Evolutionary conservation across 129 eudicot species (phyloP).

Genomic region (Solidago caesia): DNA sequence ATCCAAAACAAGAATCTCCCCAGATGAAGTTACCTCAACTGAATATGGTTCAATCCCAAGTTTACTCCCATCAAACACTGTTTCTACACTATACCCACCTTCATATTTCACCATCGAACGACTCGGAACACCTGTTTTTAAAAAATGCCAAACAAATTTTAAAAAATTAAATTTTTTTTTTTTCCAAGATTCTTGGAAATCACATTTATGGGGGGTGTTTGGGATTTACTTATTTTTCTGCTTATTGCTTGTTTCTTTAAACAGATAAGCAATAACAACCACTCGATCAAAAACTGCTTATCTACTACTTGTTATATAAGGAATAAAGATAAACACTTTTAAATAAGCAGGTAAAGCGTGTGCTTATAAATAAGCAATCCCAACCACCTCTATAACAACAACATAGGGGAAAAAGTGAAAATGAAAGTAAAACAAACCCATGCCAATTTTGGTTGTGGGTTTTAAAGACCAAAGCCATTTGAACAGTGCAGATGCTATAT

Average conservation of each 20-base stretch:
- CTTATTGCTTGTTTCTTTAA: too few species aligned
- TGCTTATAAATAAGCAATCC: too few species aligned
- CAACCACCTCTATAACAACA: background rate
- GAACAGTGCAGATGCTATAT: conserved; percentile 66
- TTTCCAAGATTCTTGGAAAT: too few species aligned
- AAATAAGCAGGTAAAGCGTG: too few species aligned
- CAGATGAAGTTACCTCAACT: conserved; percentile 63
- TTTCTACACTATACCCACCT: conserved; percentile 85
- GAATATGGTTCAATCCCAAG: conserved; percentile 91
- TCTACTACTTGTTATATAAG: too few species aligned
- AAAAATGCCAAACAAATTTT: background rate
- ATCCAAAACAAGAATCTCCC: conserved; percentile 76
- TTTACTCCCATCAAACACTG: conserved; percentile 94
- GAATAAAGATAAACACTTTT: too few species aligned
- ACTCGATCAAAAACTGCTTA: too few species aligned
- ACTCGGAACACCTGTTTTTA: conserved; percentile 54
- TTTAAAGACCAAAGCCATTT: conserved; percentile 90
- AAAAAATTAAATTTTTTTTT: too few species aligned
- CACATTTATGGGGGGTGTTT: too few species aligned
- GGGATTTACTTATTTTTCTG: too few species aligned
- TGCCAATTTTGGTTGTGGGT: conserved; percentile 52
- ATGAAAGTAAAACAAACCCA: conserved; percentile 19
- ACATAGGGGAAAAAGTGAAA: background rate
- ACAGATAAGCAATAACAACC: too few species aligned
- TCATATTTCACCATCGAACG: conserved; percentile 96